Evolutionary conservation across 768 basidiomycete genomes (phyloP).

Genomic region (Trametes villosa): DNA sequence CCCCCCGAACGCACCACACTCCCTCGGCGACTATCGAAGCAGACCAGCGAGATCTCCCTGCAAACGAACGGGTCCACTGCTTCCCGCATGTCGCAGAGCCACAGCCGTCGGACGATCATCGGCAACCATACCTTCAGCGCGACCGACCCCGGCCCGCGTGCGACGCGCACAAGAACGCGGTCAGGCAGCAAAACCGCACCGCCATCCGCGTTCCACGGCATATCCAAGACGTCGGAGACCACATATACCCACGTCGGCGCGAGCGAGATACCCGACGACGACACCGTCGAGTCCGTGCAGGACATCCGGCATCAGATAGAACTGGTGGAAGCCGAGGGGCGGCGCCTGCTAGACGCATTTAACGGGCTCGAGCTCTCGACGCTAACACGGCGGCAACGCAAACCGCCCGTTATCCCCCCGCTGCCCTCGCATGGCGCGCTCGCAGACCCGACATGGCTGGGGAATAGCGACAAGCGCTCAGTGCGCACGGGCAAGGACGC

Average conservation of each 20-base stretch:
- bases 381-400: slow-evolving; percentile 53
- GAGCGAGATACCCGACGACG: slow-evolving; percentile 54
- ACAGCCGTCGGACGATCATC: slow-evolving; percentile 14
- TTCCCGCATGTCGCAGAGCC: slow-evolving; percentile 37
- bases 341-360: slow-evolving; percentile 76
- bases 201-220: slow-evolving; percentile 38
- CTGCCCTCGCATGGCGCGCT: slow-evolving; percentile 26
- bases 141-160: slow-evolving; percentile 23
- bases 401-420: slow-evolving; percentile 35
- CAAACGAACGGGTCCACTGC: slow-evolving; percentile 48
- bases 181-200: slow-evolving; percentile 35
- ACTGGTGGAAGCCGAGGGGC: slow-evolving; percentile 70
- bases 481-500: slow-evolving; percentile 26
- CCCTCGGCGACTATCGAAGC: slow-evolving; percentile 45
- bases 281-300: slow-evolving; percentile 59
- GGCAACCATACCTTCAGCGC: slow-evolving; percentile 20
- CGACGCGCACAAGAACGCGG: slow-evolving; percentile 26
- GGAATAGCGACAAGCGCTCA: slow-evolving; percentile 17
- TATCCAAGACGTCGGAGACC: slow-evolving; percentile 21
- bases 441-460: slow-evolving; percentile 17
- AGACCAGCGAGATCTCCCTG: slow-evolving; percentile 54
- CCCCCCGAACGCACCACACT: slow-evolving; percentile 27
- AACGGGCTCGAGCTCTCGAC: slow-evolving; percentile 76
- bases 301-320: slow-evolving; percentile 70
- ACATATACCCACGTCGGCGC: slow-evolving; percentile 27